Base-by-base conservation (phyloP, 176 grass and related monocot species). In the Oryza glumipatula region DNA sequence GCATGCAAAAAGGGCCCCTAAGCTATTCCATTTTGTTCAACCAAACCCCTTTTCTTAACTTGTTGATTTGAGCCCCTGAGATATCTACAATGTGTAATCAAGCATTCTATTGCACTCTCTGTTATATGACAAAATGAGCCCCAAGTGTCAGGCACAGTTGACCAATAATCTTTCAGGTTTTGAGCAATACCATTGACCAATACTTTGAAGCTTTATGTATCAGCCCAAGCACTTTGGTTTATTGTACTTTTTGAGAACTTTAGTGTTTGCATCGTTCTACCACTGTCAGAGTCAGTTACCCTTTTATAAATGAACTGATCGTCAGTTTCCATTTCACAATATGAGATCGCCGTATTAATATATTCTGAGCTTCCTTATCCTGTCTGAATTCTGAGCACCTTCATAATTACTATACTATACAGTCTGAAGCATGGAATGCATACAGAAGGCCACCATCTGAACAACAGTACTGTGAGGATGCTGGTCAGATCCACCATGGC, bases 351-450 rank as follows among this genome's bases (percentile, higher is more conserved):
- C 6, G 36, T 38, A 80, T 17, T 83, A 74, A 7, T 61, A 56
- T 74, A 26, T 72, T 77, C 47, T 67, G 14, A 77, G 6, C 52
- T 72, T 85, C 70, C 35, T 88, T 76, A 3, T 83, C 61, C 68
- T 81, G n/a, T 52, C 79, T 86, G 75, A 88, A 89, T 8, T 83
- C 49, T 78, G 73, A 84, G 19, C 76, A 82, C 60, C 21, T 44
- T 67, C 1, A 24, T 47, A 30, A 79, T 33, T 73, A 79, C 43
- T 73, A 3, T 28, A 78, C 67, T 41, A 49, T 82, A 66, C 86
- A 94, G 88, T 89, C 81, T 86, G 93, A 98, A 86, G 88, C 85
- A 85, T 98, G 93, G 96, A 85, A 86, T 9, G 77, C 75, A 80
- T 98, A 94, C 83, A 90, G 71, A 86, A 81, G 77, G 70, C 93